Percentiles rank a stretch among this genome's conserved stretches.
phyloP scores from a whole-genome alignment of 2,329 filamentous ascomycete species.

The Penicillium sp. region DNA sequence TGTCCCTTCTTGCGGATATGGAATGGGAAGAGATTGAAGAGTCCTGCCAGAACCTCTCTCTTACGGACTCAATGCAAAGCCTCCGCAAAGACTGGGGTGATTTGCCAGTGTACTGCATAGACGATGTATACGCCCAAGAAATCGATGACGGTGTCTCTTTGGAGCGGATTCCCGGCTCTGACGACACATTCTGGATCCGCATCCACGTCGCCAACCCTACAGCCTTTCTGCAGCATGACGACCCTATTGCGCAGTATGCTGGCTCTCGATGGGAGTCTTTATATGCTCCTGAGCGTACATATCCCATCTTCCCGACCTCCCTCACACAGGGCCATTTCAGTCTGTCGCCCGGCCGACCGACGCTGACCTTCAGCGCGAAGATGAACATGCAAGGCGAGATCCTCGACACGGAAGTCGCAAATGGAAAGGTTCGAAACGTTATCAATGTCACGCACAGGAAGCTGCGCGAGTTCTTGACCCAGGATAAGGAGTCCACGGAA shows the following conservation, averaged over 20 bases:
- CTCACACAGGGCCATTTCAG: conserved; percentile 51
- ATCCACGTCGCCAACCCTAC: conserved; percentile 61
- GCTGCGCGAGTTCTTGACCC: conserved; percentile 38
- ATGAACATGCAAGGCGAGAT: conserved; percentile 50
- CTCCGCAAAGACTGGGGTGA: conserved; percentile 55
- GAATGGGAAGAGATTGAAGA: conserved; percentile 30
- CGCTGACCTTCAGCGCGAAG: conserved; percentile 57
- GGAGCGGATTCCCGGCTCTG: conserved; percentile 44
- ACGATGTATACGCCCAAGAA: conserved; percentile 50
- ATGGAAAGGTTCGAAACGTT: conserved; percentile 53
- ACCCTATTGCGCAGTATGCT: conserved; percentile 52
- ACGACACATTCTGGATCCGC: conserved; percentile 54
- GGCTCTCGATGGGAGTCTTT: conserved; percentile 51
- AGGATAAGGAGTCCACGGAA: conserved; percentile 12
- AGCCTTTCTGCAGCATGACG: conserved; percentile 52
- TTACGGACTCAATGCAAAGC: conserved; percentile 53
- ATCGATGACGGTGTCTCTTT: conserved; percentile 61
- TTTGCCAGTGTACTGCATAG: conserved; percentile 57
- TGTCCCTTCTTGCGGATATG: conserved; percentile 29
- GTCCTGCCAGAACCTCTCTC: conserved; percentile 25
- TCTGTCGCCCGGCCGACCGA: conserved; percentile 50
- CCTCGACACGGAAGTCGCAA: conserved; percentile 50
- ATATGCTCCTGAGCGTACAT: conserved; percentile 51
- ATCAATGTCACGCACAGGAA: conserved; percentile 48
- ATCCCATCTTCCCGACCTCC: conserved; percentile 53